Conservation (phyloP, 2,329 filamentous ascomycete species). For the Ascocoryne sarcoides region DNA sequence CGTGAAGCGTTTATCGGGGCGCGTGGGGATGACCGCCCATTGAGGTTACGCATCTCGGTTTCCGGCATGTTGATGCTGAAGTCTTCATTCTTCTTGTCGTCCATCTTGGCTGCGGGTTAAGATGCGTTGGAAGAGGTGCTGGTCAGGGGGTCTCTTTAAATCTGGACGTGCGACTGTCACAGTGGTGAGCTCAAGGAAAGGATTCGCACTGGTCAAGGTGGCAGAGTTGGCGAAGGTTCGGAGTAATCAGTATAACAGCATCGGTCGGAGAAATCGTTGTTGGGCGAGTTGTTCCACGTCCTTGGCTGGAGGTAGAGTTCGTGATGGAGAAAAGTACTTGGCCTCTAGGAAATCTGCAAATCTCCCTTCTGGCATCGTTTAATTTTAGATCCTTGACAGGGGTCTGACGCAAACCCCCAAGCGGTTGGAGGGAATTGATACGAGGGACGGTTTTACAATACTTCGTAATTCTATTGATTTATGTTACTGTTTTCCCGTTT, state of each 20-base stretch:
- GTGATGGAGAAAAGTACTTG: conserved; percentile 8
- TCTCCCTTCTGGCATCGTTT: conserved; percentile 9
- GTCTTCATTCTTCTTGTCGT: conserved; percentile 84
- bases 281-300: conserved; percentile 2
- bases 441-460: neutral
- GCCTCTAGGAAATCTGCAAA: conserved; percentile 11
- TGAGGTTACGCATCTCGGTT: conserved; percentile 29
- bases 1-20: conserved; percentile 22
- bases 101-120: conserved; percentile 46
- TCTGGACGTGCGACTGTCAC: neutral
- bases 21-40: conserved; percentile 24
- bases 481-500: too few relatives aligned
- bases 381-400: conserved; percentile 13
- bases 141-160: neutral
- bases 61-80: conserved; percentile 59
- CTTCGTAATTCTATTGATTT: too few relatives aligned
- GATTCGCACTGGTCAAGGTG: neutral
- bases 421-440: neutral
- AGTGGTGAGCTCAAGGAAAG: conserved; percentile 3
- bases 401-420: conserved; percentile 3
- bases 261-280: conserved; percentile 5
- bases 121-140: neutral
- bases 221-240: conserved; percentile 1
- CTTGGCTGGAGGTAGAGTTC: conserved; percentile 2
- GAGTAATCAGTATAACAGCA: conserved; percentile 11